Evolutionary conservation across 768 basidiomycete genomes (phyloP), one percentile per base, ranked within the genome.

Genomic region (Boletus rex-veris): DNA sequence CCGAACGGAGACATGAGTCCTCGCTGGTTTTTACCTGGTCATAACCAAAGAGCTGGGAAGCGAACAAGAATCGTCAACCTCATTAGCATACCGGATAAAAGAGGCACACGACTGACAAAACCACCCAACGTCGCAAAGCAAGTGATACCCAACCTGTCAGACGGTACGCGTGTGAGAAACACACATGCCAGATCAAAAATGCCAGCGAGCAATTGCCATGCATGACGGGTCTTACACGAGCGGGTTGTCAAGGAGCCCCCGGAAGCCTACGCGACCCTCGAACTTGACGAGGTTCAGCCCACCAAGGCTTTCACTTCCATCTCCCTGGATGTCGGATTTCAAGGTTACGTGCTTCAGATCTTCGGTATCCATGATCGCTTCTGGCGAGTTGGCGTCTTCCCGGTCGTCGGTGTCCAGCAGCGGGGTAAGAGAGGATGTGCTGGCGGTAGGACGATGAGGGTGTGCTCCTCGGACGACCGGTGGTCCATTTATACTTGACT

Each of bases 81-180:
- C 46, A 16, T 1, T 6, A 7, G 28, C n/a, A 51, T n/a, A 16
- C 19, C n/a, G 5, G 33, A 52, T 19, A 9, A 51, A 41, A 40
- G 8, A 50, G 6, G 38, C 16, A 0, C 30, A 51, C 16, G 26
- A 61, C 68, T 64, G 33, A 70, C 68, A 36, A 70, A 70, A 45
- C 68, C 70, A 42, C 68, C 68, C 40, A 70, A 38, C 5, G 68
- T 61, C 39, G 70, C 70, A 49, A 70, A 71, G 38, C 58, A 66
- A 6, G 68, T 67, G 55, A 71, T 55, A 21, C 68, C 65, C 53
- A 71, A 61, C 50, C 68, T 70, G 39, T 10, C 37, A 24, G 37
- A 36, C 10, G 16, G 12, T 18, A 21, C 28, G 26, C 46, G 11
- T 12, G 46, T 55, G 39, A 58, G 49, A 44, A 57, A 18, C 39